These are phyloP conservation scores for Hypoxylon crocopeplum DNA, from an alignment of 495 filamentous ascomycete genomes.

Conservation along the genomic window DNA sequence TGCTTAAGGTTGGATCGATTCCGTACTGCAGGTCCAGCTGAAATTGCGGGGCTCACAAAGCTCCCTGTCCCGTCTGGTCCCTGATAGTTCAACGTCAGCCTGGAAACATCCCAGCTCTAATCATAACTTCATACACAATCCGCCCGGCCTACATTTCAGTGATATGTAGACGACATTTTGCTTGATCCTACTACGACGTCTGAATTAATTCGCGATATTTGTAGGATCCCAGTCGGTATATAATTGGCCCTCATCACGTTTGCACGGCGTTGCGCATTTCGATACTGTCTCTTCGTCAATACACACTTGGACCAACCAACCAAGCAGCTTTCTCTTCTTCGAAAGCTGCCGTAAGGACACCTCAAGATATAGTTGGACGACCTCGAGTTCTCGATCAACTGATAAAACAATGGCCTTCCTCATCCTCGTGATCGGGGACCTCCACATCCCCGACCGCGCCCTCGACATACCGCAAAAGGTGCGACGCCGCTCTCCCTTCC, in stretches of 20 bases:
- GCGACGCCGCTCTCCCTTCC: conserved; percentile 24
- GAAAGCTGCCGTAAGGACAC: neutral
- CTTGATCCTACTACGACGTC: no score
- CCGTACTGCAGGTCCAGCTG: conserved; percentile 5
- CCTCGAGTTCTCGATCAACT: conserved; percentile 1
- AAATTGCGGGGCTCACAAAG: conserved; percentile 31
- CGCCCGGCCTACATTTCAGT: neutral
- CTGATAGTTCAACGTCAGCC: conserved; percentile 31
- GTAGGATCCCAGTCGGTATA: no score
- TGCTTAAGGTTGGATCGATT: neutral
- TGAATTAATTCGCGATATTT: no score
- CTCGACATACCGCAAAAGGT: conserved; percentile 90
- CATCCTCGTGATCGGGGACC: conserved; percentile 90
- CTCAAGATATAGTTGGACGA: neutral
- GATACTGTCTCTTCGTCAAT: conserved; percentile 18
- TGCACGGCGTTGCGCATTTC: conserved; percentile 5
- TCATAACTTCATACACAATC: no score
- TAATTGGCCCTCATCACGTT: no score
- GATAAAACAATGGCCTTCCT: conserved; percentile 54
- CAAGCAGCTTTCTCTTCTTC: no score
- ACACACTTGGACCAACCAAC: no score
- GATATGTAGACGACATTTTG: conserved; percentile 1
- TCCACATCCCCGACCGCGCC: conserved; percentile 97
- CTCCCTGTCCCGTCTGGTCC: neutral
- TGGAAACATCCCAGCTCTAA: neutral